Base-by-base conservation (phyloP, 176 grass and related monocot genomes). In the Dactylis glomerata region DNA sequence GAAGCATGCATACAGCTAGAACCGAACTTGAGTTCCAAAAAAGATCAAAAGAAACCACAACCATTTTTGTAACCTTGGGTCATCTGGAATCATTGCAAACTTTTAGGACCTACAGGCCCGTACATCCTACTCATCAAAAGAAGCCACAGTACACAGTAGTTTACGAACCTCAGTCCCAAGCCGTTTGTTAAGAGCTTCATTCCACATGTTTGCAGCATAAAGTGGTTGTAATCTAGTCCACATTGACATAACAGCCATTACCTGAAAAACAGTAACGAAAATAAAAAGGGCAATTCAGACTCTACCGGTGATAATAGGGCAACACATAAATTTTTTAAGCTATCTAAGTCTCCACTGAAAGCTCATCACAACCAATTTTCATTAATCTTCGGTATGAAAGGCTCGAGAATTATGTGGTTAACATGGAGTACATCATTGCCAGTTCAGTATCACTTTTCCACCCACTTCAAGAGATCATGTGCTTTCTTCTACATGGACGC, bases 181-280 rank as follows among this genome's bases (percentile, higher is more conserved):
- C 23, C 97, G 71, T 66, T 99, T 99, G 68, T 99, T 99, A 68
- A 99, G 97, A 32, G 97, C 93, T 89, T 99, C 97, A 75, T 99
- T 99, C 97, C 97, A 99, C 97, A 99, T 99, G 79, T 99, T 96
- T 57, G 97, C 85, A 89, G 93, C 93, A 81, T 99, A 94, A 71
- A 65, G 79, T 79, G 97, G 97, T 86, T 99, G 97, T 83, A 99
- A 72, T 76, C 93, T 96, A 24, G 93, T 96, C 97, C 97, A 99
- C 97, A 99, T 99, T 32, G 92, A 93, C 92, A 99, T 99, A 75
- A 92, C 68, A 81, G 97, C 91, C 86, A 99, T 94, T 51, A 75
- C 72, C 72, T 75, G 72, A 75, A 75, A 63, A 75, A 51, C 3
- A 62, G 51, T 87, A 54, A 84, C 50, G 41, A 20, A 61, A 6